Conservation (phyloP, 2,329 filamentous ascomycete species). For the Aspergillus uvarum region DNA sequence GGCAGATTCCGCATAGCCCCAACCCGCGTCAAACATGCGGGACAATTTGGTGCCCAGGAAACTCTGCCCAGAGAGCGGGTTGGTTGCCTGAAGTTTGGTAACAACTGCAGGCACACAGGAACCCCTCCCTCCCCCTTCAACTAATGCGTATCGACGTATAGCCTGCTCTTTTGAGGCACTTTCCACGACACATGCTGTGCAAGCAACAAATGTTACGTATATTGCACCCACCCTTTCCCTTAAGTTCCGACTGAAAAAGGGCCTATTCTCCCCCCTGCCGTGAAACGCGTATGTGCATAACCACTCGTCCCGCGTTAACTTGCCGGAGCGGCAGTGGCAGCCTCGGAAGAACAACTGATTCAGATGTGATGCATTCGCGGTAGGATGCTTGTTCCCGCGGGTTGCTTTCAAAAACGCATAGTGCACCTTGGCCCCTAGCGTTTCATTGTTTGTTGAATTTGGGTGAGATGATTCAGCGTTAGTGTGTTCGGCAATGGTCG, state of each 20-base stretch:
- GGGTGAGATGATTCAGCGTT: background rate
- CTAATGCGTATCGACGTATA: background rate
- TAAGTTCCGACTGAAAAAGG: background rate
- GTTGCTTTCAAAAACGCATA: background rate
- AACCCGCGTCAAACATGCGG: background rate
- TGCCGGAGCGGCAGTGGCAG: background rate
- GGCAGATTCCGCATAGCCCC: background rate
- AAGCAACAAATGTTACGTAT: background rate
- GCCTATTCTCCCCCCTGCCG: background rate
- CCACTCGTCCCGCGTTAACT: background rate
- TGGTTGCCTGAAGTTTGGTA: background rate
- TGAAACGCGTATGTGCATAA: too few species aligned
- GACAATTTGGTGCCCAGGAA: background rate
- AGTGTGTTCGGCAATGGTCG: conserved; percentile 1
- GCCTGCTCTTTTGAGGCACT: background rate
- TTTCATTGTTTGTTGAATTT: background rate
- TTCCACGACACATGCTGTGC: conserved; percentile 1
- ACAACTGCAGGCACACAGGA: too few species aligned
- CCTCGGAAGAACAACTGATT: background rate
- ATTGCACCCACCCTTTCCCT: background rate
- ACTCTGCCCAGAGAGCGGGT: background rate
- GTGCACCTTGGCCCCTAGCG: background rate
- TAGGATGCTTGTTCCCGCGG: background rate
- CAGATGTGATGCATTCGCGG: background rate
- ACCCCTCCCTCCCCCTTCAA: background rate